Evolutionary conservation across 1,284 basidiomycete genomes (phyloP).

Genomic region (Ustilago shanxiensis): DNA sequence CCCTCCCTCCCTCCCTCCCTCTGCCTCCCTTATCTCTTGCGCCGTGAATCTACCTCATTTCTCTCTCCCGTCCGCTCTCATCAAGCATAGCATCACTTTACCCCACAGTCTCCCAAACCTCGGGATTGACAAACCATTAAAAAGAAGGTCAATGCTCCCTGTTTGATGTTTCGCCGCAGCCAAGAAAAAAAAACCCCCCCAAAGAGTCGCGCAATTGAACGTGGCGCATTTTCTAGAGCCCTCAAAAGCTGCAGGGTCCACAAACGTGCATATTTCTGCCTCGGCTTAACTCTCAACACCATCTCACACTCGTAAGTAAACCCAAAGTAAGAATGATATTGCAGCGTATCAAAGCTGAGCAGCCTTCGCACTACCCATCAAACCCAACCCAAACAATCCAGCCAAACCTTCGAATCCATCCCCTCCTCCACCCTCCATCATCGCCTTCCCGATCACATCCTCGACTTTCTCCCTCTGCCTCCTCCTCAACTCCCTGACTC

Average conservation of each 20-base stretch:
- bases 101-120: too few relatives aligned
- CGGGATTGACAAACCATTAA: too few relatives aligned
- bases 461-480: background rate
- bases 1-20: background rate
- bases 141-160: too few relatives aligned
- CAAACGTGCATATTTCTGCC: slow-evolving; percentile 1
- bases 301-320: too few relatives aligned
- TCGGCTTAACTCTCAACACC: slow-evolving; percentile 8
- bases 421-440: background rate
- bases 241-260: background rate
- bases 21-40: background rate
- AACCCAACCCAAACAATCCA: slow-evolving; percentile 32
- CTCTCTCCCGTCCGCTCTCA: background rate
- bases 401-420: slow-evolving; percentile 48
- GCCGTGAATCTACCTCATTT: background rate
- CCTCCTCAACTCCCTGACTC: slow-evolving; percentile 81
- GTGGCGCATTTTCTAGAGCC: slow-evolving; percentile 2
- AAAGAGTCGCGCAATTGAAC: slow-evolving; percentile 12
- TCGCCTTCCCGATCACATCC: slow-evolving; percentile 4
- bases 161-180: too few relatives aligned
- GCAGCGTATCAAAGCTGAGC: slow-evolving; percentile 8
- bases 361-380: slow-evolving; percentile 30
- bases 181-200: slow-evolving; percentile 6
- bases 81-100: too few relatives aligned
- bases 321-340: too few relatives aligned